Evolutionary conservation across 305 asterid species (phyloP), one percentile per base, ranked within the genome.

Genomic region (Rubia tinctorum): DNA sequence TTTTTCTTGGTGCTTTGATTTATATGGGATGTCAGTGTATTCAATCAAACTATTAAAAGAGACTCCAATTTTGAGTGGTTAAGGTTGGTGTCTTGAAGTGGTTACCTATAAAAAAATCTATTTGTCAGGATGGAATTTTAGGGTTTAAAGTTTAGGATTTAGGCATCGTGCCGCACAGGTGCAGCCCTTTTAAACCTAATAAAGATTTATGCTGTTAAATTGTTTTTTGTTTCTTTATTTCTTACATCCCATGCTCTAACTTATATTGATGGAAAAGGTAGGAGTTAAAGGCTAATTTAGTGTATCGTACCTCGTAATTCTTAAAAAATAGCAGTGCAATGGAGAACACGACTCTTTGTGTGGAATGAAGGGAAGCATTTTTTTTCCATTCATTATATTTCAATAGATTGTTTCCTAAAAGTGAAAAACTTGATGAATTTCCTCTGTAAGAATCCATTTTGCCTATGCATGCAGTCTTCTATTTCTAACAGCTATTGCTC

Each of bases 391-490:
- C 40, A 37, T 37, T 0, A 37, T 37, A 7, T 5, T 37, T 37
- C 7, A 0, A 5, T 51, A 17, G 6, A 15, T 51, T 51, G 58
- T 51, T 55, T 55, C 60, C 10, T 2, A 9, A 53, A 55, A 55
- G 60, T n/a, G 23, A 55, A 55, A n/a, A 55, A 6, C 25, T 55
- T 55, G 60, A 44, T 44, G 1, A 51, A 51, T 51, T 34, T 64
- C 20, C 27, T 64, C 25, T 39, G 8, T 18, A 71, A 39, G 58
- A 63, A 7, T 60, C 23, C 7, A 58, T 34, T 15, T 37, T 13
- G 56, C 17, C 37, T 73, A 65, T 75, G 42, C 71, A 42, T 70
- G 76, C 17, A 51, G 56, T 18, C 34, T n/a, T 23, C n/a, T 25
- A 22, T 34, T 37, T 27, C 44, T 62, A 42, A 25, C 30, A 22